Base-by-base conservation (phyloP, 148 eudicot genomes). In the Vaccinium vitisidaea region DNA sequence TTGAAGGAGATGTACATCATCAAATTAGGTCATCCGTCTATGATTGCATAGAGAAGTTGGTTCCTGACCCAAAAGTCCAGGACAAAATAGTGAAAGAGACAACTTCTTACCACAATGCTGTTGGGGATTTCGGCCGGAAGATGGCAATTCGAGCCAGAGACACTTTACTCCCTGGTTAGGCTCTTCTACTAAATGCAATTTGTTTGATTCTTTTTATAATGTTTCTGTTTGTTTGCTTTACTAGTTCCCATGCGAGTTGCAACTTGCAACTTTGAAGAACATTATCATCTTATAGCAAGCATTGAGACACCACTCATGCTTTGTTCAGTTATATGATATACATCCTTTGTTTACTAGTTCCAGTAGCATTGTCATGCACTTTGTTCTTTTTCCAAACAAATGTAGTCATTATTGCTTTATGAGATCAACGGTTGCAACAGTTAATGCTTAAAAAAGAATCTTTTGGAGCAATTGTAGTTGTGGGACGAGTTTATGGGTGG, bases 51-150 rank as follows among this genome's bases (percentile, higher is more conserved):
- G 99, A 96, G 88, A 96, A 90, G 87, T 86, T 96, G 85, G 89
- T 93, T 89, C 93, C 94, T 23, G 99, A 96, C 85, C 90, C 92
- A 48, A 92, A 89, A 85, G 59, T 89, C 80, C 97, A 92, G 88
- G 98, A 94, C 80, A 91, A 94, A 88, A 93, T 93, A 70, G 93
- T 93, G 86, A 93, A 93, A 88, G 98, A 94, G 83, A 90, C 92
- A 13, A 88, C 93, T 65, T 91, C 89, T 11, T 93, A 96, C 88
- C 94, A 91, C 71, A 82, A 80, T 56, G 94, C 93, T 82, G 89
- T 86, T 53, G 99, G 98, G 80, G 99, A 94, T 91, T 94, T 94
- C 77, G 95, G 97, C 55, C 89, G 99, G 81, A 92, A 94, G 88
- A 92, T 93, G 94, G 98, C 98, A 52, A 87, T 92, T 63, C 86